phyloP scores from a whole-genome alignment of 768 basidiomycete genomes.

The Fistulinella prunicolor region DNA sequence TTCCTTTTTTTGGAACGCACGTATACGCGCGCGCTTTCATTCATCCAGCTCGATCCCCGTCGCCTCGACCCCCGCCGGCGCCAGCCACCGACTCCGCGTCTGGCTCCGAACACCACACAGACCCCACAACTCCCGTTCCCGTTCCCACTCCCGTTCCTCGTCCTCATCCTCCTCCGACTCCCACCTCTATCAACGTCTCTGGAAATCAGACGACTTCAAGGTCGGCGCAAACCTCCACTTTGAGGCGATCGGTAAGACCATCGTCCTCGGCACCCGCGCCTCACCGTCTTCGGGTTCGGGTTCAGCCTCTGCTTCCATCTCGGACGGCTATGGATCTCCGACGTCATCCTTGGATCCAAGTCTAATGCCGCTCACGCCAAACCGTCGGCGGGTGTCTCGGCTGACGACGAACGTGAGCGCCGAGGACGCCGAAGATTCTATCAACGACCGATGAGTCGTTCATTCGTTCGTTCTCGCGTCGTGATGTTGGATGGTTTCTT shows the following conservation, averaged over 20 bases:
- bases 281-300: too few relatives aligned
- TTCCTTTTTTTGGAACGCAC: too few relatives aligned
- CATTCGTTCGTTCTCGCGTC: not conserved
- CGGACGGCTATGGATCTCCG: too few relatives aligned
- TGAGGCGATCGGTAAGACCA: constrained; percentile 43
- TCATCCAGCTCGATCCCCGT: constrained; percentile 50
- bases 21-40: too few relatives aligned
- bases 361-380: constrained; percentile 7
- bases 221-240: constrained; percentile 58
- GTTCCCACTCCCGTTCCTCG: constrained; percentile 24
- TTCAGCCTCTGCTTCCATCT: too few relatives aligned
- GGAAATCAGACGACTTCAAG: constrained; percentile 62
- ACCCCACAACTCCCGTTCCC: constrained; percentile 9
- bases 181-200: constrained; percentile 62
- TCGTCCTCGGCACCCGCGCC: constrained; percentile 46
- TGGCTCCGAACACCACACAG: constrained; percentile 52
- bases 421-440: constrained; percentile 8
- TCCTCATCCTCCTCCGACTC: constrained; percentile 41
- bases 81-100: constrained; percentile 60
- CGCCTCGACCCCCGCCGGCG: constrained; percentile 50
- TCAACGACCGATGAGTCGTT: constrained; percentile 9
- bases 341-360: too few relatives aligned
- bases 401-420: constrained; percentile 1
- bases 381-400: constrained; percentile 8
- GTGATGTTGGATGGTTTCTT: not conserved